Evolutionary conservation across 768 basidiomycete species (phyloP).

Genomic region (Serendipita sp.): DNA sequence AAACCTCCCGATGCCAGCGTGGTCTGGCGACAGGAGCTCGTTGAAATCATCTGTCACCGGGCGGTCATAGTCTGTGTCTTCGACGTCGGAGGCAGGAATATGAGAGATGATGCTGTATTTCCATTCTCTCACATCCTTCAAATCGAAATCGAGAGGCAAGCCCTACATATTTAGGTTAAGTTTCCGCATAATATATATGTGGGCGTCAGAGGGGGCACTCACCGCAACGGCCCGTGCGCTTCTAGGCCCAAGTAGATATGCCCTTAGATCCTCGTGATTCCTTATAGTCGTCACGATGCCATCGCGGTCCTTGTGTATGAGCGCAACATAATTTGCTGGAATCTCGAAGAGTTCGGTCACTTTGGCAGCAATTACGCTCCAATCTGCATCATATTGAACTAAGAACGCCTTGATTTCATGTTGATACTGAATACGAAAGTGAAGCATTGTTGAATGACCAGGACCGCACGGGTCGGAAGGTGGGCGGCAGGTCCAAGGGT

Average conservation of each 20-base stretch:
- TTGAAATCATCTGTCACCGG: not conserved
- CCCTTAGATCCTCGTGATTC: not conserved
- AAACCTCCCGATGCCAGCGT: not conserved
- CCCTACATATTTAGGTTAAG: not conserved
- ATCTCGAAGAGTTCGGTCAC: not conserved
- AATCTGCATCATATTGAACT: not conserved
- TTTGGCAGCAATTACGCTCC: not conserved
- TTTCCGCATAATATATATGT: not conserved
- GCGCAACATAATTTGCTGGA: not conserved
- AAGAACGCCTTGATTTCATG: constrained; percentile 1
- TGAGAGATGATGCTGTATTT: not conserved
- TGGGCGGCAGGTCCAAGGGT: not conserved
- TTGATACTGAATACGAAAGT: not conserved
- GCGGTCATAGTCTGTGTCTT: not conserved
- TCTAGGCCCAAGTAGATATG: not conserved
- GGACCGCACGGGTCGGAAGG: not conserved
- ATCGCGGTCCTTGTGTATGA: not conserved
- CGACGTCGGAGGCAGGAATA: not conserved
- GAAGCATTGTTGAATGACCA: not conserved
- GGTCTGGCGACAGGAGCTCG: not conserved
- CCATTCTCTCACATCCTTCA: not conserved
- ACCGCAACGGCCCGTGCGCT: constrained; percentile 3
- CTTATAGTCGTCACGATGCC: not conserved
- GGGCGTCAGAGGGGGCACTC: not conserved
- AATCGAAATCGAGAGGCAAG: not conserved